These are phyloP conservation scores for Medicago ruthenica DNA, from an alignment of 306 rosid species.

Conservation along the genomic window DNA sequence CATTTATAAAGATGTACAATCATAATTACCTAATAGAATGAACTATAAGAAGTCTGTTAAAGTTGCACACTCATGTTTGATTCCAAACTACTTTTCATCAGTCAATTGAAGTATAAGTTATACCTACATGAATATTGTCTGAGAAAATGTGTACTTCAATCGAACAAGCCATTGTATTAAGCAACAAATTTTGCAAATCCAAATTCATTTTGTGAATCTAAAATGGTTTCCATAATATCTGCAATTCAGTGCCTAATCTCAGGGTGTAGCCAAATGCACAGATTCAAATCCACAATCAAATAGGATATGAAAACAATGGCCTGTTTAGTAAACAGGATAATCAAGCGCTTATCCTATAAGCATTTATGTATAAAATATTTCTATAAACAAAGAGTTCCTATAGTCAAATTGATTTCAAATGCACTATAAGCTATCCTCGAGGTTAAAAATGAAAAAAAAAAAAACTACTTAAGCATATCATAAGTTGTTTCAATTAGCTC, in stretches of 20 bases:
- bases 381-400: background rate
- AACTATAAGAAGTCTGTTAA: conserved; percentile 1
- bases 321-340: background rate
- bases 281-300: background rate
- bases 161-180: background rate
- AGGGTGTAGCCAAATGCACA: conserved; percentile 22
- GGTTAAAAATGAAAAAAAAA: background rate
- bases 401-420: background rate
- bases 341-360: background rate
- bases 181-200: conserved; percentile 26
- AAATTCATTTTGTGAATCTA: conserved; percentile 6
- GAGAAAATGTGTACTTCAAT: background rate
- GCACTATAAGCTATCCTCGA: background rate
- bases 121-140: background rate
- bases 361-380: background rate
- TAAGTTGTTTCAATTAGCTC: background rate
- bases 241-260: background rate
- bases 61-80: conserved; percentile 17
- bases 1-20: conserved; percentile 10
- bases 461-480: background rate
- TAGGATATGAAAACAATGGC: background rate
- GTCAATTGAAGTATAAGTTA: conserved; percentile 15
- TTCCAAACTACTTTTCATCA: conserved; percentile 15
- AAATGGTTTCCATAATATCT: conserved; percentile 1
- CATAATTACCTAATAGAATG: conserved; percentile 8